Percentiles rank a stretch among this genome's conserved stretches.
Evolutionary conservation across 1,284 basidiomycete species (phyloP).

Genomic region (Melampsora larici-populina): DNA sequence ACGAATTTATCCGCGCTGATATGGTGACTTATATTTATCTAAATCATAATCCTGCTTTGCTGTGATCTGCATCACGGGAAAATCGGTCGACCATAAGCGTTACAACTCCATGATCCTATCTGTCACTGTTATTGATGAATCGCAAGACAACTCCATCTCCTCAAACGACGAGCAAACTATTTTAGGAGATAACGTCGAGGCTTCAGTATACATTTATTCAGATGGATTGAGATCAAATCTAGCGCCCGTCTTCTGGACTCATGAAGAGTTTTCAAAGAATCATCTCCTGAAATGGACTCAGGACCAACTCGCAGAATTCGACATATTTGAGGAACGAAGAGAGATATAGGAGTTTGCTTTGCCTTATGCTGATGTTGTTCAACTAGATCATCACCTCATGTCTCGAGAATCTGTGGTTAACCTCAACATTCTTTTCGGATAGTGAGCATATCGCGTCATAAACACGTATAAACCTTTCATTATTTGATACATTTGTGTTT

Average conservation of each 20-base stretch:
- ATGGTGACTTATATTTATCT: not conserved
- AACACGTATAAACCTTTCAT: too few relatives aligned
- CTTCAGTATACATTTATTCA: not conserved
- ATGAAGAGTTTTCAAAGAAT: not conserved
- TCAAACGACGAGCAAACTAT: too few relatives aligned
- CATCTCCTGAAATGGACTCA: not conserved
- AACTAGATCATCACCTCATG: too few relatives aligned
- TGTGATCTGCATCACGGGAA: not conserved
- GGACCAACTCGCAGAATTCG: not conserved
- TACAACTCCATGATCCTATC: slow-evolving; percentile 5
- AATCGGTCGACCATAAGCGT: not conserved
- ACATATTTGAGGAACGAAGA: too few relatives aligned
- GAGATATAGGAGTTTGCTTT: too few relatives aligned
- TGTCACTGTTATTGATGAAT: too few relatives aligned
- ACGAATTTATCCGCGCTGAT: not conserved
- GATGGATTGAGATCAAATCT: not conserved
- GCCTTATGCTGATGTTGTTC: too few relatives aligned
- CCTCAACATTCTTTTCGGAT: too few relatives aligned
- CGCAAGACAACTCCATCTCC: too few relatives aligned
- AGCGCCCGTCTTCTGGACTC: not conserved
- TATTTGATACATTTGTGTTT: too few relatives aligned
- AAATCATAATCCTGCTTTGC: not conserved
- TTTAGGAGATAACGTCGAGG: not conserved
- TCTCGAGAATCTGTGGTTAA: too few relatives aligned
- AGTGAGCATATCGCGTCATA: too few relatives aligned